These are phyloP conservation scores for Tolypocladium nubicola DNA, from an alignment of 2,329 filamentous ascomycete genomes.

Conservation along the genomic window DNA sequence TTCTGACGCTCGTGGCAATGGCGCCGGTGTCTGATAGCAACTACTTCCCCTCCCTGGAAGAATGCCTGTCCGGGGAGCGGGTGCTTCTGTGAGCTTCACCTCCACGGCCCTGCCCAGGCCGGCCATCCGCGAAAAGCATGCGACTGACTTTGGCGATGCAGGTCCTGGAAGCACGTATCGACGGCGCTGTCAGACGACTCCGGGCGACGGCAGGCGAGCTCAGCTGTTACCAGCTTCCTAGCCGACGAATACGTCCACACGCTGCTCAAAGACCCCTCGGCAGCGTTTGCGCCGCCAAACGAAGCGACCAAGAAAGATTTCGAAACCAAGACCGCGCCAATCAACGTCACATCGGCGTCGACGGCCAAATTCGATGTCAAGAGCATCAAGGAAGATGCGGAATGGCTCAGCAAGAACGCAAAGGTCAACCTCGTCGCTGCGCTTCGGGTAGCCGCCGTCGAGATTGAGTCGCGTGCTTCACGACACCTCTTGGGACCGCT, in stretches of 20 bases:
- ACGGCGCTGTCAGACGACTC: conserved; percentile 45
- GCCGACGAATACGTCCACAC: conserved; percentile 56
- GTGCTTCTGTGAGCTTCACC: conserved; percentile 59
- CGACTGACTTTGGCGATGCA: conserved; percentile 19
- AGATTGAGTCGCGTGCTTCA: conserved; percentile 75
- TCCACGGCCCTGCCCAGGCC: neutral
- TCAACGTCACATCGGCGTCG: conserved; percentile 63
- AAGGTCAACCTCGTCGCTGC: conserved; percentile 74
- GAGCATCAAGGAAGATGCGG: conserved; percentile 71
- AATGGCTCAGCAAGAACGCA: conserved; percentile 74
- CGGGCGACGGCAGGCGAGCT: conserved; percentile 41
- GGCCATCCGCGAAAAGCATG: conserved; percentile 2
- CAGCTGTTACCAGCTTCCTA: conserved; percentile 57
- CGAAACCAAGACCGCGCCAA: conserved; percentile 76
- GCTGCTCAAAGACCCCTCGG: conserved; percentile 58
- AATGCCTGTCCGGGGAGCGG: conserved; percentile 71
- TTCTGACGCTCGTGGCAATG: conserved; percentile 52
- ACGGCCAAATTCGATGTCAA: conserved; percentile 62
- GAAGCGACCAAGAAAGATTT: conserved; percentile 59
- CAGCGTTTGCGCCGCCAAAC: conserved; percentile 54
- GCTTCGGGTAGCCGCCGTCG: conserved; percentile 67
- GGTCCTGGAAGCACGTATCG: conserved; percentile 52
- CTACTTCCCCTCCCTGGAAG: conserved; percentile 78
- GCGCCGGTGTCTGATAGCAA: conserved; percentile 57
- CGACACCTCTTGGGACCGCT: conserved; percentile 60